These are phyloP conservation scores for Zalaria sp. DNA, from an alignment of 2,329 filamentous ascomycete genomes.

Conservation along the genomic window DNA sequence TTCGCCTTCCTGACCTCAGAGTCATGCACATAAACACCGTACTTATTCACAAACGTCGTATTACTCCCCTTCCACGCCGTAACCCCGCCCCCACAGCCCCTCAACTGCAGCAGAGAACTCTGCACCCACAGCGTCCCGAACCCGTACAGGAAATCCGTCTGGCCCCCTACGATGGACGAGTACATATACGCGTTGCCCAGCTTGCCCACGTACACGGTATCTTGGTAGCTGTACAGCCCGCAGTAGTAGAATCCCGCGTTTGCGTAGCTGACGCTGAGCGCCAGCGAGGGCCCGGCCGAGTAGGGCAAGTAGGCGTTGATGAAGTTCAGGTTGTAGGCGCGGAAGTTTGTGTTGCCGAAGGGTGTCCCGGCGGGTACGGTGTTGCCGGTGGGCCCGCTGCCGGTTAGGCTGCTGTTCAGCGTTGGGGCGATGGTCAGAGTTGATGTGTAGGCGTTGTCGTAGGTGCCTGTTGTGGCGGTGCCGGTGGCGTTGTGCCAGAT, in stretches of 20 bases:
- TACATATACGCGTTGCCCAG: conserved; percentile 53
- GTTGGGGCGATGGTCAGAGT: conserved; percentile 50
- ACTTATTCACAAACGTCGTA: conserved; percentile 52
- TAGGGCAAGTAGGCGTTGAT: conserved; percentile 43
- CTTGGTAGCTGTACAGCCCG: conserved; percentile 53
- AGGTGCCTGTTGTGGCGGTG: conserved; percentile 23
- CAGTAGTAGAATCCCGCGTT: conserved; percentile 55
- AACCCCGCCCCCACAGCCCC: conserved; percentile 51
- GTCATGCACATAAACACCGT: conserved; percentile 50
- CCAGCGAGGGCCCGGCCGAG: conserved; percentile 43
- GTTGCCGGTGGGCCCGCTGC: conserved; percentile 47
- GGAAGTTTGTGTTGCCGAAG: conserved; percentile 49
- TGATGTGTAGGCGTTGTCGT: conserved; percentile 50
- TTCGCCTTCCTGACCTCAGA: conserved; percentile 43
- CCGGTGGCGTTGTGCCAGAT: conserved; percentile 44
- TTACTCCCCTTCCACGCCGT: conserved; percentile 57
- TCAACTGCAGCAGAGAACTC: conserved; percentile 38
- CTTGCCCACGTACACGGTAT: conserved; percentile 54
- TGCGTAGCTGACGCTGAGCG: conserved; percentile 45
- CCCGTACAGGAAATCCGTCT: conserved; percentile 56
- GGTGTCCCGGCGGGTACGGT: conserved; percentile 46
- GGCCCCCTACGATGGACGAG: conserved; percentile 44
- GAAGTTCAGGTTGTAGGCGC: conserved; percentile 54
- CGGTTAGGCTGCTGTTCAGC: conserved; percentile 47
- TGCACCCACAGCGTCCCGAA: conserved; percentile 52